These are phyloP conservation scores for Cutaneotrichosporon mucoides DNA, from an alignment of 1,284 basidiomycete genomes.

Conservation along the genomic window DNA sequence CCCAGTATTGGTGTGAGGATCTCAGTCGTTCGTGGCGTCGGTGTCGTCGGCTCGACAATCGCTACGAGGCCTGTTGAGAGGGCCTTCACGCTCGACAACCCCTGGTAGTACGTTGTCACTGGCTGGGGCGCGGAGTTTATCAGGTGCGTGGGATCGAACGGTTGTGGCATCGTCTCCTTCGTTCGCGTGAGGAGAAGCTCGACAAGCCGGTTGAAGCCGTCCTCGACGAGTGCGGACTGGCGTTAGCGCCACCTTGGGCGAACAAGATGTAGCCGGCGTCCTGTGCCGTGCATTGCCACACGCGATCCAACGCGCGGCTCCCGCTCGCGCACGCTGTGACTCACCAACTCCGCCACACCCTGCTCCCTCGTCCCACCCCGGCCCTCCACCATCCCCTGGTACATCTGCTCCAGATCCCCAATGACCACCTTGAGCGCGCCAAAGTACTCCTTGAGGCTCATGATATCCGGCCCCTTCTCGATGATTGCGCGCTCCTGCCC, in stretches of 20 bases:
- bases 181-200: constrained; percentile 36
- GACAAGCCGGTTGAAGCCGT: constrained; percentile 33
- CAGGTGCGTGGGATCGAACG: constrained; percentile 12
- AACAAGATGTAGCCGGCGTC: too few relatives aligned
- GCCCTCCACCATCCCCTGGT: constrained; percentile 38
- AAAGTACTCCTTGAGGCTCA: constrained; percentile 41
- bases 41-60: constrained; percentile 20
- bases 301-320: too few relatives aligned
- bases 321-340: constrained; percentile 7
- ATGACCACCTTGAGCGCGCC: constrained; percentile 40
- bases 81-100: constrained; percentile 26
- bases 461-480: constrained; percentile 38
- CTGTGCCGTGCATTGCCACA: too few relatives aligned
- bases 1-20: constrained; percentile 28
- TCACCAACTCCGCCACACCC: constrained; percentile 41
- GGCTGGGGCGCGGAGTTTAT: constrained; percentile 27
- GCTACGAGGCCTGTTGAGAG: constrained; percentile 21
- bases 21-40: constrained; percentile 28
- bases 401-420: constrained; percentile 45
- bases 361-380: constrained; percentile 42
- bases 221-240: constrained; percentile 35
- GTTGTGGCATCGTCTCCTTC: constrained; percentile 13
- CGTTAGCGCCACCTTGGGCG: neutral
- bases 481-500: constrained; percentile 39
- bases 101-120: constrained; percentile 34